phyloP scores from a whole-genome alignment of 1,284 basidiomycete species.

The Cutaneotrichosporon sp. region DNA sequence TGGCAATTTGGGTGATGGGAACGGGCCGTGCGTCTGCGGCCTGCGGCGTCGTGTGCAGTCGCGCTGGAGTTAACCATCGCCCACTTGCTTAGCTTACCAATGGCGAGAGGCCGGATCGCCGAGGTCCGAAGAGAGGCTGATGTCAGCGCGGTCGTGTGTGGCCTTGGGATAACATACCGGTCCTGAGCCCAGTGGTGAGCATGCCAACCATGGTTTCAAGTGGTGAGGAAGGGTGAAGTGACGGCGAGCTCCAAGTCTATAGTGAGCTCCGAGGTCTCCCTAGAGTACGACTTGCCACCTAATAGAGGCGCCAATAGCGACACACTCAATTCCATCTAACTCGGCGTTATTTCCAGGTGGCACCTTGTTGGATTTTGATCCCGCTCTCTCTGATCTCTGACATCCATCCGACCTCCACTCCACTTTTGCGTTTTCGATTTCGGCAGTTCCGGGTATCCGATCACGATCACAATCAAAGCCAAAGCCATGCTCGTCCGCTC shows the following conservation, averaged over 20 bases:
- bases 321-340: neutral
- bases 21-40: conserved; percentile 44
- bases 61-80: conserved; percentile 11
- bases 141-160: neutral
- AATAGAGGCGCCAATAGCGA: neutral
- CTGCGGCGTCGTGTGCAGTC: conserved; percentile 36
- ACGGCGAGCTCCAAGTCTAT: neutral
- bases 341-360: conserved; percentile 1
- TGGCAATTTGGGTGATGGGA: conserved; percentile 58
- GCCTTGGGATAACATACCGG: conserved; percentile 25
- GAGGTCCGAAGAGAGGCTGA: conserved; percentile 29
- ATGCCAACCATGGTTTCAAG: conserved; percentile 35
- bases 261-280: neutral
- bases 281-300: neutral
- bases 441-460: neutral
- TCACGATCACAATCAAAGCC: neutral
- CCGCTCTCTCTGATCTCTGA: neutral
- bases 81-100: conserved; percentile 5
- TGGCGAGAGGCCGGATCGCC: conserved; percentile 39
- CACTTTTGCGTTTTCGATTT: neutral
- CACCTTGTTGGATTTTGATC: neutral
- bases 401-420: neutral
- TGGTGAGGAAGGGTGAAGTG: conserved; percentile 9
- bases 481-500: conserved; percentile 24
- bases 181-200: conserved; percentile 38